Base-by-base conservation (phyloP, 2,329 filamentous ascomycete species). In the Aspergillus sp. region DNA sequence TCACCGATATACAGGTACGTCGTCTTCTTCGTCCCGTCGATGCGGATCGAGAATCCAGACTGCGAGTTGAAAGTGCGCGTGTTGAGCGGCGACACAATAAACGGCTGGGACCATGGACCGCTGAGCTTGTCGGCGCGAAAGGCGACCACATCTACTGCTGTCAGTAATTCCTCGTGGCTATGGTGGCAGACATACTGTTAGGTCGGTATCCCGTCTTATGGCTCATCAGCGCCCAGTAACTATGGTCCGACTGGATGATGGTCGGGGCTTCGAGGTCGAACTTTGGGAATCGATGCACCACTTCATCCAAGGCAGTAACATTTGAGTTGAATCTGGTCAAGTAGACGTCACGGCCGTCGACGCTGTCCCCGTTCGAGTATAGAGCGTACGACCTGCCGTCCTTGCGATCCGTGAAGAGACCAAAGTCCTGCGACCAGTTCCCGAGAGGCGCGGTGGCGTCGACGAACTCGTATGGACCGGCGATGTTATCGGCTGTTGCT, bases 121-220 rank as follows among this genome's bases (percentile, higher is more conserved):
- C 68, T 68, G 5, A 83, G 71, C 0, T 71, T 75, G 63, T 83
- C 80, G 1, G 81, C 81, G 15, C 81, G 77, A 70, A 84, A 83
- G 1, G 80, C 81, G 5, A 85, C 81, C 1, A 85, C 82, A 51
- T 84, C 76, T 78, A 34, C 17, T 39, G 38, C 12, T 3, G 15
- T 58, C 11, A 52, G 48, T 41, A n/a, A 9, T 7, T 55, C 1
- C 9, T n/a, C 2, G 3, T 44, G 0, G 0, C 20, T 8, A 45
- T 22, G 5, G 7, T 44, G 9, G 18, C 5, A 45, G 8, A 17
- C 24, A 13, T 52, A 72, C 76, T 85, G 51, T 86, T 86, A 1
- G 84, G 83, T n/a, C 84, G 74, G 54, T 86, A 86, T 0, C 84
- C 84, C 0, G 84, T 86, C 74, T 86, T 86, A 60, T 86, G 84